Evolutionary conservation across 2,329 filamentous ascomycete genomes (phyloP), one percentile per base, ranked within the genome.

Genomic region (Periconia sp.): DNA sequence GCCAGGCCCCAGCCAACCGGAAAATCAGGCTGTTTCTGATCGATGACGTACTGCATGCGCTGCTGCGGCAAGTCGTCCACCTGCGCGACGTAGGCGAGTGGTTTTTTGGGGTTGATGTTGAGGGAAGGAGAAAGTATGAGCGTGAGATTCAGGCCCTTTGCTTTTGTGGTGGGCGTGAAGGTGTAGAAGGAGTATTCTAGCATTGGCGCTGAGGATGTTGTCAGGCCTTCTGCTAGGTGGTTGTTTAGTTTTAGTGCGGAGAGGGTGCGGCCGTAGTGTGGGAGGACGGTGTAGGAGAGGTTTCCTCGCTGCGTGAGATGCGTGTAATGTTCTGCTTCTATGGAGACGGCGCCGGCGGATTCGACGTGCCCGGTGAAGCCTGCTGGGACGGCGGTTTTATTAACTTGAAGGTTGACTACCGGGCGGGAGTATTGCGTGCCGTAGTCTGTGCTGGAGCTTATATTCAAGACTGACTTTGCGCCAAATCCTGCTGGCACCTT

Each of bases 11-110:
- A 83, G 5, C 72, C 73, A 0, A 71, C 71, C 2, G 80, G 79
- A 48, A 68, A 67, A 23, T 66, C 46, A 59, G 71, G 46, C 69
- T 75, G 44, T 16, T 62, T 59, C 33, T 70, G 71, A 18, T 74
- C 68, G 6, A 69, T 71, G 3, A 76, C 69, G 17, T 72, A 75
- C 32, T 74, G 64, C 3, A 73, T 65, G 1, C 75, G 58, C 19
- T 73, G 56, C 3, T 67, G 63, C 1, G 57, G 51, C 24, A 57
- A 54, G 17, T 73, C 68, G 33, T 80, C 74, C 12, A 82, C 59
- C 5, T 74, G 71, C 3, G 80, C 63, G 4, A 79, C 75, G 48
- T 79, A 82, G 4, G 69, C 70, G 59, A 83, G 76, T 2, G 71
- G 74, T 1, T 71, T 67, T 16, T 68, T 64, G 1, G 79, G 78